Evolutionary conservation across 2,329 filamentous ascomycete genomes (phyloP), one percentile per base, ranked within the genome.

Genomic region (Zymoseptoria ardabiliae): DNA sequence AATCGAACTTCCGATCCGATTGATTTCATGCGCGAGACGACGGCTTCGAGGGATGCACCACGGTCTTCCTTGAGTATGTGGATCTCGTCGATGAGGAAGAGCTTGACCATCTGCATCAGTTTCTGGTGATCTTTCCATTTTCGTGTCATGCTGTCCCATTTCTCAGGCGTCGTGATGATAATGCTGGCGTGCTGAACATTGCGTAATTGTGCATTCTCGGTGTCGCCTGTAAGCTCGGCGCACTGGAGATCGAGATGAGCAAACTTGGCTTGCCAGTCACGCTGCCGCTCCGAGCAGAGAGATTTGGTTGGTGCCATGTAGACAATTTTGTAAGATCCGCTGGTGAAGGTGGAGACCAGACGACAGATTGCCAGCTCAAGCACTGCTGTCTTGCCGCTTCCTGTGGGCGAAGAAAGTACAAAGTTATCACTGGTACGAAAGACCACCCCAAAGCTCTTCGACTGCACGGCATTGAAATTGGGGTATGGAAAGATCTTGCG

Each of bases 221-320:
- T 92, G 69, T 95, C 91, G 1, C 91, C 90, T 3, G 91, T 96
- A 59, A 95, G 79, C 71, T 94, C 90, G 3, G 86, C 85, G 70
- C 88, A 90, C 59, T 82, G 78, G 13, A 94, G 74, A 20, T 84
- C 85, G 60, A 94, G 75, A 13, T 81, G 76, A 22, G 77, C 78
- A 68, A 95, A 93, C 67, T 91, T 94, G 53, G 77, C 79, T 61
- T 85, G 81, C 90, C 91, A 96, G 66, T 95, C 90, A 54, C 83
- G 82, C 55, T 87, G 81, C 45, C 89, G 79, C 69, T 96, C 90
- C 0, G 87, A 82, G 69, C 90, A 96, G 1, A 95, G 78, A 0
- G 90, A 89, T 65, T 94, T 95, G 0, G 89, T 93, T 0, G 90
- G 91, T 10, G 90, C 90, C 73, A 90, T 88, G 67, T 95, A 96